Conservation (phyloP, 805 yeast species). For the Candida corydali region DNA sequence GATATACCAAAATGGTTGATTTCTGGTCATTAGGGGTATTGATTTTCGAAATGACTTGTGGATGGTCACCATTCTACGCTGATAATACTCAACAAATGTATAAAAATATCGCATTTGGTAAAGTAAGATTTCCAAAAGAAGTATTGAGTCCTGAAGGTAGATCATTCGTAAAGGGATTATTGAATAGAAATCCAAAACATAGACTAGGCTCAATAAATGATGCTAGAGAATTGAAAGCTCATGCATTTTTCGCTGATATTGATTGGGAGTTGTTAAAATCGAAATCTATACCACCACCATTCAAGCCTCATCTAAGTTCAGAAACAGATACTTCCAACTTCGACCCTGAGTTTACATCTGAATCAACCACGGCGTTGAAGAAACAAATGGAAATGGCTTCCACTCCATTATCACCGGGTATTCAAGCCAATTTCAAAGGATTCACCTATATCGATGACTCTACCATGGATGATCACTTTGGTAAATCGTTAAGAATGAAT, state of each 20-base stretch:
- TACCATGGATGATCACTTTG: slow-evolving; percentile 81
- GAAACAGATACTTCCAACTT: slow-evolving; percentile 96
- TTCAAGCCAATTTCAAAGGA: slow-evolving; percentile 95
- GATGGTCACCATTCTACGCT: slow-evolving; percentile 98
- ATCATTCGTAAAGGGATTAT: slow-evolving; percentile 88
- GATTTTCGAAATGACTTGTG: slow-evolving; percentile 98
- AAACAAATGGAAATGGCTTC: slow-evolving; percentile 60
- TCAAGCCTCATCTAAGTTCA: slow-evolving; percentile 85
- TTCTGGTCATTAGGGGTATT: slow-evolving; percentile 97
- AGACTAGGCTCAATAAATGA: slow-evolving; percentile 88
- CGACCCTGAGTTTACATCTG: slow-evolving; percentile 95
- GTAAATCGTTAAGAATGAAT: slow-evolving; percentile 35
- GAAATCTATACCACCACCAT: slow-evolving; percentile 92
- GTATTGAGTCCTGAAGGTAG: slow-evolving; percentile 91
- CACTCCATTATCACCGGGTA: slow-evolving; percentile 89
- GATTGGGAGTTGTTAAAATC: slow-evolving; percentile 80
- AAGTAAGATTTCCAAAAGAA: slow-evolving; percentile 95
- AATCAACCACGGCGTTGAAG: slow-evolving; percentile 77
- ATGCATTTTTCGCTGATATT: slow-evolving; percentile 85
- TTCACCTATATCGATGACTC: slow-evolving; percentile 95
- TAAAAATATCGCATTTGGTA: slow-evolving; percentile 97
- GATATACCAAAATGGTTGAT: slow-evolving; percentile 98
- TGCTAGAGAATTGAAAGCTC: slow-evolving; percentile 88
- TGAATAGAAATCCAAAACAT: slow-evolving; percentile 94
- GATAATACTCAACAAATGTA: slow-evolving; percentile 98